Evolutionary conservation across 768 basidiomycete species (phyloP), one percentile per base, ranked within the genome.

Genomic region (Favolaschia claudopus): DNA sequence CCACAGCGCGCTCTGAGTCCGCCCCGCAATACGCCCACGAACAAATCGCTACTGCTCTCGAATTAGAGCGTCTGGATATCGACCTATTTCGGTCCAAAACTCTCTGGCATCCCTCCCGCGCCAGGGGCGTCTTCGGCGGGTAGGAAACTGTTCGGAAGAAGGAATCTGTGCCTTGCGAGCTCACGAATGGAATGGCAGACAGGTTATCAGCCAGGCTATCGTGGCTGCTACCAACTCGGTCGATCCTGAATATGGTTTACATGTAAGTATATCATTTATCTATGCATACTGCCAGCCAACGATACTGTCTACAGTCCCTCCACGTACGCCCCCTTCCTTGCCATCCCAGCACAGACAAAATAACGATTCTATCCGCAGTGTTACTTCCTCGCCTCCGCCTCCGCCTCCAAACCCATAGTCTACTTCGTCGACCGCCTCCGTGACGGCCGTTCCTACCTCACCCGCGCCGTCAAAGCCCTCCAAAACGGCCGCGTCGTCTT

Each of bases 151-250:
- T 5, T 36, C n/a, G 29, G 2, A 15, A 19, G 32, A n/a, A 22
- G 5, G 31, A 12, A 14, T 47, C 13, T 36, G 14, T 9, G 8
- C 24, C 10, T 19, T 22, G 43, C 15, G 19, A 14, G 38, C 31
- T 37, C 37, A 14, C 46, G 22, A 31, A 33, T 6, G 27, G 37
- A 62, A 24, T 46, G 28, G 8, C 45, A 76, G 83, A 4, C 92
- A 94, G 73, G 93, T 95, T 55, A 93, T 95, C 63, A 92, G 90
- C 33, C 93, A 95, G 68, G 93, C 92, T 5, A 76, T 95, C 27
- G 89, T 92, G 13, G 84, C 91, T 3, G 93, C 93, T 1, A 92
- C 91, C 14, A 88, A 87, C 58, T 86, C 87, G 49, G 90, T 95
- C 0, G 77, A 85, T 39, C 78, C 86, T 12, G 79, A 75, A 15